Evolutionary conservation across 257 asterid genomes (phyloP), one percentile per base, ranked within the genome.

Genomic region (Gentiana macrophylla): DNA sequence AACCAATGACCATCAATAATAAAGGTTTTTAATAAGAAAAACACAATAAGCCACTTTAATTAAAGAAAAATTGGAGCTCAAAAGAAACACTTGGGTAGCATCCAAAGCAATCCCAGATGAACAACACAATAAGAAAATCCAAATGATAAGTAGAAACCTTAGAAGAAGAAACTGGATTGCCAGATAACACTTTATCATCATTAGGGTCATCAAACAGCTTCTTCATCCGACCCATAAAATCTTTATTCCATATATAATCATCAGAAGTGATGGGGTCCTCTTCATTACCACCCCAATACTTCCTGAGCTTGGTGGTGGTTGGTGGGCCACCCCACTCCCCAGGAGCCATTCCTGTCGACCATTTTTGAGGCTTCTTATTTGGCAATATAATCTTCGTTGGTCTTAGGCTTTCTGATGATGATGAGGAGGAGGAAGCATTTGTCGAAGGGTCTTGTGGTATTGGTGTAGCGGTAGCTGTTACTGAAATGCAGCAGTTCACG

Each of bases 261-360:
- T 91, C 91, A 35, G 82, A 62, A 59, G 86, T 79, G 55, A 91
- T 89, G 62, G 98, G 96, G 74, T 86, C 98, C 37, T 73, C 74
- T 4, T 80, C 86, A 3, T 83, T 80, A 53, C 96, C 96, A 49
- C 96, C 96, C 96, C 95, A 91, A 69, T 83, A 87, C 57, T 87
- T 91, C 64, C 96, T 65, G 73, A 83, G 94, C 92, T 83, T 91
- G 70, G 95, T 50, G 60, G 90, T 77, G 52, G 89, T 75, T 35
- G 96, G 92, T 52, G 98, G 94, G 67, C 96, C 96, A 10, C 94
- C 98, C 36, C 86, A 87, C 12, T 87, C 98, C 59, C 95, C 98
- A 2, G 95, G 97, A 7, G 86, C 89, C 34, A 78, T 84, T 43
- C 96, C 98, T 5, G 94, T 83, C 7, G 95, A 84, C 96, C 95